Evolutionary conservation across 805 yeast genomes (phyloP).

Genomic region (Saturnispora zaruensis): DNA sequence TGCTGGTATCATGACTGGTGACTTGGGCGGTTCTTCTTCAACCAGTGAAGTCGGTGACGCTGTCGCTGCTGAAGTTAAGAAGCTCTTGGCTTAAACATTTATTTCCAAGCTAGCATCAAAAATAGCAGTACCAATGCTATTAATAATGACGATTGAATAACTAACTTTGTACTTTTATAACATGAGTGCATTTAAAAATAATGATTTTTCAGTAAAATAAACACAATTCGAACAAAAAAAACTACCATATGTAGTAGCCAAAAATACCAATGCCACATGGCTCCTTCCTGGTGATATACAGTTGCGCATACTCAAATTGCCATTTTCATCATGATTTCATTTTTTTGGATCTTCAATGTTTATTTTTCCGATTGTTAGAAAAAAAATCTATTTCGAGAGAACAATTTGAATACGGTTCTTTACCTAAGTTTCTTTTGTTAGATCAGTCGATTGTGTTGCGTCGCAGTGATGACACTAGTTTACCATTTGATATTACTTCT

Average conservation of each 20-base stretch:
- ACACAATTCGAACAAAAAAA: neutral
- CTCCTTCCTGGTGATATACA: neutral
- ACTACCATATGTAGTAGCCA: too few species aligned
- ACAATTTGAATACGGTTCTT: neutral
- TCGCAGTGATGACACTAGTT: neutral
- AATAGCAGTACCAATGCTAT: neutral
- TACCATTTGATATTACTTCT: neutral
- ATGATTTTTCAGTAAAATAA: neutral
- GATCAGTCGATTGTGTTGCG: neutral
- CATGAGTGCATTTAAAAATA: neutral
- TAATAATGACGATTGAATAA: neutral
- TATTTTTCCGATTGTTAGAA: neutral
- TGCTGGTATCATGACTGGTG: constrained; percentile 82
- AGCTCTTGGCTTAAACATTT: constrained; percentile 15
- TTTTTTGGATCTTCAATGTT: neutral
- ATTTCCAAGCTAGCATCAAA: neutral
- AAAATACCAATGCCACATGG: too few species aligned
- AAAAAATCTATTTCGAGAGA: neutral
- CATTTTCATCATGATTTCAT: neutral
- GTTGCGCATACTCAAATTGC: neutral
- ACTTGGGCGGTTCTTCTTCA: constrained; percentile 73
- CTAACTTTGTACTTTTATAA: neutral
- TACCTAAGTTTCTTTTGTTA: neutral
- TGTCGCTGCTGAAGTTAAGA: constrained; percentile 61
- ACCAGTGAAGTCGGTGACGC: constrained; percentile 95